phyloP scores from a whole-genome alignment of 345 rosid species.

The Barbarea vulgaris region DNA sequence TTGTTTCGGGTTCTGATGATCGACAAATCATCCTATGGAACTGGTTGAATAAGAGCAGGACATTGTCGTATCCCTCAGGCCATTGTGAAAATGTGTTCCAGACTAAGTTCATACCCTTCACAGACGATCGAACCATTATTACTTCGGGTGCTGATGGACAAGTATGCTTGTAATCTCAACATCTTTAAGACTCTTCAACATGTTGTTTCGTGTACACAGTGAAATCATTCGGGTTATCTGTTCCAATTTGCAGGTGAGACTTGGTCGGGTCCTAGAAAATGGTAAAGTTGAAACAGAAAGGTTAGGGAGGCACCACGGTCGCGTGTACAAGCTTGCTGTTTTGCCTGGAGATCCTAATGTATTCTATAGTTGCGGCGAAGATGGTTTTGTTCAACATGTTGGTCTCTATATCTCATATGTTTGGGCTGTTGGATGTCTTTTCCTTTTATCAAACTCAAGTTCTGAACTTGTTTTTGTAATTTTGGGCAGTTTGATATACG shows the following conservation, averaged over 20 bases:
- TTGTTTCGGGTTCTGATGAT: conserved; percentile 73
- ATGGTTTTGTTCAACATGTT: conserved; percentile 71
- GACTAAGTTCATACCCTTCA: conserved; percentile 55
- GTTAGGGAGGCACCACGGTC: conserved; percentile 57
- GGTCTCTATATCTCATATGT: conserved; percentile 31
- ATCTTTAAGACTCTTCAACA: background rate
- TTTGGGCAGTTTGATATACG: conserved; percentile 62
- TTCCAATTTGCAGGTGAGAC: conserved; percentile 49
- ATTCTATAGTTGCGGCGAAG: conserved; percentile 65
- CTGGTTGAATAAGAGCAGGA: conserved; percentile 41
- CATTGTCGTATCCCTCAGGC: conserved; percentile 54
- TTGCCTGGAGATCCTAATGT: conserved; percentile 64
- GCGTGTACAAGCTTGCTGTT: conserved; percentile 58
- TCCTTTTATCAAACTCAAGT: conserved; percentile 9
- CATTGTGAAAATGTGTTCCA: conserved; percentile 64
- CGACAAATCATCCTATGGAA: conserved; percentile 55
- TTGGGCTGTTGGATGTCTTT: background rate
- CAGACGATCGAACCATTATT: conserved; percentile 53
- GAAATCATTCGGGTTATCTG: background rate
- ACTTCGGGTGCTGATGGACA: conserved; percentile 71
- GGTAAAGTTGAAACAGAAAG: conserved; percentile 52
- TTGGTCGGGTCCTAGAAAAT: conserved; percentile 52
- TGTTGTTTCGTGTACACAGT: background rate
- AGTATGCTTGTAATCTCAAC: conserved; percentile 38
- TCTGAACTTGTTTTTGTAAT: conserved; percentile 13